Evolutionary conservation across 2,329 filamentous ascomycete species (phyloP).

Genomic region (Pseudofabraea citricarpa): DNA sequence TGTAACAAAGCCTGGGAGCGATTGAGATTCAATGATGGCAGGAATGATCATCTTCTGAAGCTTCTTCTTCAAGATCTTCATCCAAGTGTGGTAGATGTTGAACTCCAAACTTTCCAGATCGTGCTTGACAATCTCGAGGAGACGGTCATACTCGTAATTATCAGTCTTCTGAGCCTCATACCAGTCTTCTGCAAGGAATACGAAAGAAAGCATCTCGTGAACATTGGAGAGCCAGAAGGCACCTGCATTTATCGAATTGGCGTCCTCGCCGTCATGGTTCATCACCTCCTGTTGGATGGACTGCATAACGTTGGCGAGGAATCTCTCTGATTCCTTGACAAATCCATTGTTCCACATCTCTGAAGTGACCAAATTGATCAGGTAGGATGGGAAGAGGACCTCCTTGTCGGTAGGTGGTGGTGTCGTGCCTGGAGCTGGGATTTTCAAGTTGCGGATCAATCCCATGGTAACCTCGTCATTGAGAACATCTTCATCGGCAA

Average conservation of each 20-base stretch:
- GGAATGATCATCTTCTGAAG: constrained; percentile 99
- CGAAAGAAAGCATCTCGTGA: constrained; percentile 98
- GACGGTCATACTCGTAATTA: constrained; percentile 96
- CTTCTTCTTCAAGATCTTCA: constrained; percentile 99
- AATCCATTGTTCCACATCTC: constrained; percentile 99
- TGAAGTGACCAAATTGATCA: constrained; percentile 97
- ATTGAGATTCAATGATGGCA: constrained; percentile 98
- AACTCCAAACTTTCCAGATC: constrained; percentile 97
- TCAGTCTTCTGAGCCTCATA: constrained; percentile 99
- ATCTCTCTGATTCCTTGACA: constrained; percentile 97
- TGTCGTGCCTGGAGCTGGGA: constrained; percentile 79
- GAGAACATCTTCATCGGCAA: constrained; percentile 91
- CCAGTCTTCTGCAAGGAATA: constrained; percentile 98
- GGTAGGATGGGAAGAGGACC: constrained; percentile 95
- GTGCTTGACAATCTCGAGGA: constrained; percentile 98
- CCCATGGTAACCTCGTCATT: constrained; percentile 98
- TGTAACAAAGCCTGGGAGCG: constrained; percentile 94
- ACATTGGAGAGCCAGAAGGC: constrained; percentile 99
- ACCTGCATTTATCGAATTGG: constrained; percentile 74
- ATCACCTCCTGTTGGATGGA: constrained; percentile 99
- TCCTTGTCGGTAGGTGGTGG: constrained; percentile 96
- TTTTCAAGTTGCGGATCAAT: constrained; percentile 93
- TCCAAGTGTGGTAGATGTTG: constrained; percentile 99
- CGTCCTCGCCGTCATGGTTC: constrained; percentile 96
- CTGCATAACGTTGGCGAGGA: constrained; percentile 99